Evolutionary conservation across 805 yeast genomes (phyloP).

Genomic region (Cyberlindnera misumaiensis): DNA sequence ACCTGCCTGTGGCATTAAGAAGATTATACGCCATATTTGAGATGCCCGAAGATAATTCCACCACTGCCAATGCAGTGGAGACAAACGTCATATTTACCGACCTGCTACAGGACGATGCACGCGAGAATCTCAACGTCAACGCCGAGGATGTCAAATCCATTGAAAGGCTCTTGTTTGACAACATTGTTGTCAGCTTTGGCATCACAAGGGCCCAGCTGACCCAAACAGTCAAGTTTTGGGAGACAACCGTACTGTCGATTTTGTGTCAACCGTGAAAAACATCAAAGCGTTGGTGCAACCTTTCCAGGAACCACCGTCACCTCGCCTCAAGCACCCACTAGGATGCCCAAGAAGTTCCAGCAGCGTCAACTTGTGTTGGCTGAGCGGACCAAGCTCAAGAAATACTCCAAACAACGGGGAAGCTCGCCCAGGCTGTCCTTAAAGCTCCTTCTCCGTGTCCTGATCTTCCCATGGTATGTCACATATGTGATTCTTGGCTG

Average conservation of each 20-base stretch:
- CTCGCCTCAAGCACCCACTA: too few species aligned
- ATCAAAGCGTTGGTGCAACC: too few species aligned
- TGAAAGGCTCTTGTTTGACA: constrained; percentile 7
- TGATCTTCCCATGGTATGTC: constrained; percentile 5
- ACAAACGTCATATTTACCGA: too few species aligned
- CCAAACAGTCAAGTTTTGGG: not conserved
- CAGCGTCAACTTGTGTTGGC: constrained; percentile 2
- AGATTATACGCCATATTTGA: constrained; percentile 22
- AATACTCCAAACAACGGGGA: not conserved
- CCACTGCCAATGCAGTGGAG: too few species aligned
- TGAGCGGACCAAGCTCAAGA: not conserved
- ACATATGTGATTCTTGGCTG: constrained; percentile 1
- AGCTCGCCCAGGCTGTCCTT: not conserved
- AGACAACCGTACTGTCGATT: not conserved
- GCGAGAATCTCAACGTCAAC: too few species aligned
- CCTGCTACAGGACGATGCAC: constrained; percentile 1
- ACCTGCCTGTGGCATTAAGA: constrained; percentile 11
- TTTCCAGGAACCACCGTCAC: too few species aligned
- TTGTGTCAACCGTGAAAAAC: too few species aligned
- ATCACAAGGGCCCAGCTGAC: constrained; percentile 5
- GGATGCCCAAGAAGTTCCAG: not conserved
- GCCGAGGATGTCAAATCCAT: constrained; percentile 5
- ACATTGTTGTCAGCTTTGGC: constrained; percentile 12
- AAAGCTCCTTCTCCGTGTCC: constrained; percentile 2
- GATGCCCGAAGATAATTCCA: constrained; percentile 3